Conservation (phyloP, 2,329 filamentous ascomycete genomes). For the Talaromyces sp. region DNA sequence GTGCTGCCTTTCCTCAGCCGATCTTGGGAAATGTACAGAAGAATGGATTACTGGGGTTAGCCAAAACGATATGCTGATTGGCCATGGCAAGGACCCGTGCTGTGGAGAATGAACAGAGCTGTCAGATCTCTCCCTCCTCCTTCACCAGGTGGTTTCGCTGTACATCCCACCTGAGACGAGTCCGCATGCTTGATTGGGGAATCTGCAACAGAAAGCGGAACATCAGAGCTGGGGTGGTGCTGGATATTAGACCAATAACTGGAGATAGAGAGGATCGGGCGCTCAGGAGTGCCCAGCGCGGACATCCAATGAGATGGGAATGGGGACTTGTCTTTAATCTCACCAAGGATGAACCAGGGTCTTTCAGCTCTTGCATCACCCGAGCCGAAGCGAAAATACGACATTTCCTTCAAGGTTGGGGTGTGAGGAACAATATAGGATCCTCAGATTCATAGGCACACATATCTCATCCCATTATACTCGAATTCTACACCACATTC, state of each 20-base stretch:
- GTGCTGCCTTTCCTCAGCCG: no score
- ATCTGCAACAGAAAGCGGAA: background rate
- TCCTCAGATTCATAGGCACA: no score
- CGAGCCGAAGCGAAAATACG: background rate
- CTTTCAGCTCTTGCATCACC: constrained; percentile 3
- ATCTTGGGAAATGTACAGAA: no score
- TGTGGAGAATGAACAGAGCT: background rate
- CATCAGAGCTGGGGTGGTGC: background rate
- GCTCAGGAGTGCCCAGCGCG: background rate
- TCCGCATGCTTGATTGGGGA: background rate
- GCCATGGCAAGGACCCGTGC: background rate
- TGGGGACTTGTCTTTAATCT: background rate
- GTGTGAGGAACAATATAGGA: no score
- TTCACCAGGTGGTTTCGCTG: background rate
- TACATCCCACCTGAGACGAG: background rate
- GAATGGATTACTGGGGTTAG: background rate
- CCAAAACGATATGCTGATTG: background rate
- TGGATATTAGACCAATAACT: background rate
- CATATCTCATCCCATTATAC: no score
- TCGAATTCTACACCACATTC: no score
- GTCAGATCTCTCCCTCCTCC: background rate
- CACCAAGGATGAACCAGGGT: background rate
- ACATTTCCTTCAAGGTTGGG: no score
- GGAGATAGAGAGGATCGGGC: background rate
- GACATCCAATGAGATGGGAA: background rate